Evolutionary conservation across 306 rosid genomes (phyloP).

Genomic region (Corylus americana): DNA sequence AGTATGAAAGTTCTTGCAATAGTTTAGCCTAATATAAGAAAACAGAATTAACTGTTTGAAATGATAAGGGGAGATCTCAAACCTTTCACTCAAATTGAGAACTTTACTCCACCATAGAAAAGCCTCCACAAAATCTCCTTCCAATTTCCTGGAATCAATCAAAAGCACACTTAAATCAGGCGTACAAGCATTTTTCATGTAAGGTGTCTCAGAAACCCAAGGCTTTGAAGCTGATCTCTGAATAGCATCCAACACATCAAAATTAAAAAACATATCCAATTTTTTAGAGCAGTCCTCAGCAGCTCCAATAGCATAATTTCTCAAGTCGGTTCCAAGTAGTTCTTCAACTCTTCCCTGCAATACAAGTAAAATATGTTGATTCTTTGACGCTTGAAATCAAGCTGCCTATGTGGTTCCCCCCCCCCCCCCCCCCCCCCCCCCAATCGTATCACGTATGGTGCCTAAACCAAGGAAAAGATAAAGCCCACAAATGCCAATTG

Average conservation of each 20-base stretch:
- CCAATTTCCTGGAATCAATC: slow-evolving; percentile 2
- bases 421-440: background rate
- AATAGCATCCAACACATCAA: background rate
- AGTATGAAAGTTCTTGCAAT: background rate
- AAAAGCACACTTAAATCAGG: slow-evolving; percentile 4
- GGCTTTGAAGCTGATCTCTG: slow-evolving; percentile 6
- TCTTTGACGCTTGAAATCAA: background rate
- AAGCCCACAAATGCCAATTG: background rate
- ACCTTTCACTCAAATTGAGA: slow-evolving; percentile 6
- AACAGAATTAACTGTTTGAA: background rate
- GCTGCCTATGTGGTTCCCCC: background rate
- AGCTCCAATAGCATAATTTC: background rate
- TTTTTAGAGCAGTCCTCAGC: slow-evolving; percentile 4
- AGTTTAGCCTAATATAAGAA: background rate
- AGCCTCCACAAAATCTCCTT: slow-evolving; percentile 2
- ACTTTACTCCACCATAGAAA: slow-evolving; percentile 8
- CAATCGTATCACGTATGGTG: background rate
- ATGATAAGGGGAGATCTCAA: background rate
- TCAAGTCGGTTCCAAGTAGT: background rate
- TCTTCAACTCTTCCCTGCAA: slow-evolving; percentile 4
- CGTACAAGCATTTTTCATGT: background rate
- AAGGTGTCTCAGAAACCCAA: background rate
- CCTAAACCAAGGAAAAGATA: background rate
- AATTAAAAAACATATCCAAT: background rate
- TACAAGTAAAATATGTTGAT: background rate